phyloP scores from a whole-genome alignment of 495 filamentous ascomycete genomes.

The Lophiotrema nucula region DNA sequence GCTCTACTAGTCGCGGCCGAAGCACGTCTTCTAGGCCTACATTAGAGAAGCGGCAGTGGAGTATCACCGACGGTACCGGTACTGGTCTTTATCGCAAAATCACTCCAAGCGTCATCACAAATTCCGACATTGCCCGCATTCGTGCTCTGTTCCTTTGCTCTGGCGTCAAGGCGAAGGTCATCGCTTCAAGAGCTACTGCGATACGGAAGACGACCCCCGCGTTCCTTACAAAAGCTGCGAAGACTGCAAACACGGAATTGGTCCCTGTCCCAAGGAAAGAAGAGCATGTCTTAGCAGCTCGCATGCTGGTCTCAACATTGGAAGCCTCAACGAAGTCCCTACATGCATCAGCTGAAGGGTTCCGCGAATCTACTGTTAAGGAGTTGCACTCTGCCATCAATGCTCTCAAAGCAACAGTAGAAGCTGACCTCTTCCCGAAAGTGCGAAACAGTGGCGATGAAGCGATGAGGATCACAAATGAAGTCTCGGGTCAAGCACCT shows the following conservation, averaged over 20 bases:
- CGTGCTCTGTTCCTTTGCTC: conserved; percentile 73
- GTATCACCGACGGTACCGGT: conserved; percentile 59
- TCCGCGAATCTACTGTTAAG: conserved; percentile 48
- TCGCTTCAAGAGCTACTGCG: conserved; percentile 62
- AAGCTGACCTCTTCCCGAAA: conserved; percentile 59
- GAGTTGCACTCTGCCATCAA: conserved; percentile 50
- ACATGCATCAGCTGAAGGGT: conserved; percentile 53
- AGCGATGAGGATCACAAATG: conserved; percentile 69
- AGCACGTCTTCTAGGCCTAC: conserved; percentile 30
- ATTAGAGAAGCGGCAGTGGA: conserved; percentile 59
- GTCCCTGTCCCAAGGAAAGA: conserved; percentile 57
- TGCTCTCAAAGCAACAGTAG: conserved; percentile 51
- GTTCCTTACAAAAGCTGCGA: conserved; percentile 47
- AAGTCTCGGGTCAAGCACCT: conserved; percentile 70
- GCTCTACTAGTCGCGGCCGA: conserved; percentile 12
- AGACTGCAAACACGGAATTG: conserved; percentile 38
- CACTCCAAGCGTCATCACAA: conserved; percentile 38
- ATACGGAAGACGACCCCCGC: conserved; percentile 34
- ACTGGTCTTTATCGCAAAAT: conserved; percentile 42
- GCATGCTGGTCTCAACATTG: conserved; percentile 57
- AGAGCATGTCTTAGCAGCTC: conserved; percentile 68
- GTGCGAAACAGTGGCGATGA: conserved; percentile 68
- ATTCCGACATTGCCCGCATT: conserved; percentile 71
- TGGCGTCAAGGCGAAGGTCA: conserved; percentile 81
- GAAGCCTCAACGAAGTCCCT: conserved; percentile 54